Percentiles rank a stretch among this genome's conserved stretches.
phyloP scores from a whole-genome alignment of 495 filamentous ascomycete genomes.

The Aspergillus conjunctus region DNA sequence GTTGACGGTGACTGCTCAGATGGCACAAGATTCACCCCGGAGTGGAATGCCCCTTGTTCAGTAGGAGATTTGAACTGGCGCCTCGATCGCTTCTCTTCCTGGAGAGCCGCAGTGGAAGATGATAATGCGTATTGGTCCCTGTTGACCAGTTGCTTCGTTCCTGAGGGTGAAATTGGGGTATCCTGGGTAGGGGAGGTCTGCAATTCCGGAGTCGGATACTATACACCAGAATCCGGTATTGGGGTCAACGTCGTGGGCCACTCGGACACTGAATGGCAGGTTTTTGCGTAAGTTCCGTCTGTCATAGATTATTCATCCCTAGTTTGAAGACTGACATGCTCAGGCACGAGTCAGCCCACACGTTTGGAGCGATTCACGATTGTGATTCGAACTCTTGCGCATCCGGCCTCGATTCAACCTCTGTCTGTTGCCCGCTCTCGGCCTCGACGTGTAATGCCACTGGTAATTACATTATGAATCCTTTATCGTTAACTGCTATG shows the following conservation, averaged over 20 bases:
- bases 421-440: constrained; percentile 80
- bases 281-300: constrained; percentile 71
- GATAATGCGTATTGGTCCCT: constrained; percentile 84
- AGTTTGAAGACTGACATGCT: too few species aligned
- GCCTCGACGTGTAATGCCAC: constrained; percentile 66
- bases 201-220: constrained; percentile 31
- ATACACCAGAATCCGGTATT: constrained; percentile 44
- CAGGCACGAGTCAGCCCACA: constrained; percentile 82
- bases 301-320: too few species aligned
- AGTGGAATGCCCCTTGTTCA: constrained; percentile 75
- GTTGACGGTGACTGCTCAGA: constrained; percentile 66
- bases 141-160: constrained; percentile 72
- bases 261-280: constrained; percentile 72
- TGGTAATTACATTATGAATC: constrained; percentile 84
- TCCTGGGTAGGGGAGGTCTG: constrained; percentile 89
- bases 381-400: constrained; percentile 65
- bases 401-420: neutral
- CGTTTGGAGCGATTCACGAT: constrained; percentile 89
- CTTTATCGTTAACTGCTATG: constrained; percentile 68
- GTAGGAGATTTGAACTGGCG: constrained; percentile 65
- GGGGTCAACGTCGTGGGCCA: constrained; percentile 82
- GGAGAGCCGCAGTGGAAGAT: constrained; percentile 71
- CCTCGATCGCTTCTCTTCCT: constrained; percentile 75
- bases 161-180: constrained; percentile 75
- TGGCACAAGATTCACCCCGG: constrained; percentile 56